Evolutionary conservation across 805 yeast species (phyloP).

Genomic region (Candida namnaoensis): DNA sequence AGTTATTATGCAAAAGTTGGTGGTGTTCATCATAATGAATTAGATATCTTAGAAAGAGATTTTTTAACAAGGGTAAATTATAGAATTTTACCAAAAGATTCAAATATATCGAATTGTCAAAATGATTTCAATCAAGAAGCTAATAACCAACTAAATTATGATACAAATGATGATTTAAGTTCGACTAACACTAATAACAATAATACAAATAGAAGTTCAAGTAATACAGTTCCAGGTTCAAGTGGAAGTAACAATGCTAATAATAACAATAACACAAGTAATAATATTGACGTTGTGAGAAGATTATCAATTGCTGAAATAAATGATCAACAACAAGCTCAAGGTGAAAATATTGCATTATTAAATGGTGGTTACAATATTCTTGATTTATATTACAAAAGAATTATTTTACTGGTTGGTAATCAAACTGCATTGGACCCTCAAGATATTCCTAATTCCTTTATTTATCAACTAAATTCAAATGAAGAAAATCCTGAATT

Average conservation of each 20-base stretch:
- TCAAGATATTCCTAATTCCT: slow-evolving; percentile 1
- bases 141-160: slow-evolving; percentile 6
- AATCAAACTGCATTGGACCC: slow-evolving; percentile 10
- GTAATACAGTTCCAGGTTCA: no score
- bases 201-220: neutral
- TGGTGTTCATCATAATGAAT: slow-evolving; percentile 75
- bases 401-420: slow-evolving; percentile 44
- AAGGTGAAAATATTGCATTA: slow-evolving; percentile 8
- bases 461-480: slow-evolving; percentile 2
- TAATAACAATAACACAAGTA: no score
- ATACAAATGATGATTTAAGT: slow-evolving; percentile 3
- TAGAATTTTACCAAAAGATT: slow-evolving; percentile 54
- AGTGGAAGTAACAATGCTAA: no score
- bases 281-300: neutral
- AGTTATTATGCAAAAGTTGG: slow-evolving; percentile 94
- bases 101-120: slow-evolving; percentile 28
- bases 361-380: slow-evolving; percentile 29
- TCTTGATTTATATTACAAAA: slow-evolving; percentile 36
- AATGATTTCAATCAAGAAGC: slow-evolving; percentile 14
- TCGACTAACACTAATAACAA: slow-evolving; percentile 8
- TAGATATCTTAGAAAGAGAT: slow-evolving; percentile 84
- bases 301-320: neutral
- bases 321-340: slow-evolving; percentile 1
- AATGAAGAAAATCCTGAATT: no score
- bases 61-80: slow-evolving; percentile 75